These are phyloP conservation scores for Omphalotus olearius DNA, from an alignment of 1,284 basidiomycete species.

Conservation along the genomic window DNA sequence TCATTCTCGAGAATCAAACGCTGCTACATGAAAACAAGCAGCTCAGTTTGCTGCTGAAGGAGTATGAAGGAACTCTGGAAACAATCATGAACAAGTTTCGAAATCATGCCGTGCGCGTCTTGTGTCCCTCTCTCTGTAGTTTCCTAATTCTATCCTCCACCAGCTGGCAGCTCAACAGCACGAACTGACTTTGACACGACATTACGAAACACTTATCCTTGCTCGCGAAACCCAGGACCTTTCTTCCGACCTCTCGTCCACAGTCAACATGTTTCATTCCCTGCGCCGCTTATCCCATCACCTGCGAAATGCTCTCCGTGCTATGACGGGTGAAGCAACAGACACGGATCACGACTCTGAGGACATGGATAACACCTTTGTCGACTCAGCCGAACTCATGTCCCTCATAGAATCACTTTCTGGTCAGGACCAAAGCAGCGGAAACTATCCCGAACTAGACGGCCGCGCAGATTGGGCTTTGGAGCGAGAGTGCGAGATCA, in stretches of 20 bases:
- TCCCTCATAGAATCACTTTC: slow-evolving; percentile 40
- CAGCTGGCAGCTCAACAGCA: slow-evolving; percentile 89
- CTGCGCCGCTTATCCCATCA: slow-evolving; percentile 70
- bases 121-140: slow-evolving; percentile 2
- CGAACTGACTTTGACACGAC: slow-evolving; percentile 82
- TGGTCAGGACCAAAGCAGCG: slow-evolving; percentile 22
- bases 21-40: slow-evolving; percentile 94
- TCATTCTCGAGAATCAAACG: slow-evolving; percentile 91
- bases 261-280: slow-evolving; percentile 48
- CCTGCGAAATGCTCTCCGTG: slow-evolving; percentile 69
- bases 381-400: slow-evolving; percentile 37
- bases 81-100: slow-evolving; percentile 97
- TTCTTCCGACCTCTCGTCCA: slow-evolving; percentile 55
- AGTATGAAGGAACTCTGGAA: slow-evolving; percentile 94
- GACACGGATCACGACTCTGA: slow-evolving; percentile 33
- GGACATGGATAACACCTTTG: slow-evolving; percentile 15
- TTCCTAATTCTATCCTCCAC: not conserved
- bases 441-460: slow-evolving; percentile 10
- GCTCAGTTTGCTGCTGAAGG: slow-evolving; percentile 82
- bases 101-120: slow-evolving; percentile 78
- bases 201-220: slow-evolving; percentile 87
- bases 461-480: slow-evolving; percentile 71
- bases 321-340: slow-evolving; percentile 66
- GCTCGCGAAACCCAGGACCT: slow-evolving; percentile 64
- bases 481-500: slow-evolving; percentile 81